A percentile compares a stretch with the other conserved stretches of the same genome.
phyloP scores from a whole-genome alignment of 352 stramenopile genomes.

The Aphanomyces invadans region DNA sequence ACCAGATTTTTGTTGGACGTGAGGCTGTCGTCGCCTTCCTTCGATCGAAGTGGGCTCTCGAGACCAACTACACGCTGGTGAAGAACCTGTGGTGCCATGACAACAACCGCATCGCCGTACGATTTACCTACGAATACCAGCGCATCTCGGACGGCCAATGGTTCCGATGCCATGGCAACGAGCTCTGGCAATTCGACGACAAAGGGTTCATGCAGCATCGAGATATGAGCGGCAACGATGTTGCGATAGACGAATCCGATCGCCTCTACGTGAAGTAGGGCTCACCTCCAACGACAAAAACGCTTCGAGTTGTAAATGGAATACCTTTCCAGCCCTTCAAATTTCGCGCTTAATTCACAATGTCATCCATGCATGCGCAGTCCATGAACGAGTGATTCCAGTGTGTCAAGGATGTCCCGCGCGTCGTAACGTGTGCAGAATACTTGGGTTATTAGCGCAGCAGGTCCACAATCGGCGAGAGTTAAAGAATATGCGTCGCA shows the following conservation, averaged over 20 bases:
- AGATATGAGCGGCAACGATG: constrained; percentile 83
- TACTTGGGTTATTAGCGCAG: too few species aligned
- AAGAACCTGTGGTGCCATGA: constrained; percentile 83
- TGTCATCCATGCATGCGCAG: too few species aligned
- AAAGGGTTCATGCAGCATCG: constrained; percentile 76
- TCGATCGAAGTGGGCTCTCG: constrained; percentile 56
- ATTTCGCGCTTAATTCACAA: too few species aligned
- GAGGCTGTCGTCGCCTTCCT: constrained; percentile 74
- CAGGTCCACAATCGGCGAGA: too few species aligned
- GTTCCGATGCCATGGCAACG: constrained; percentile 81
- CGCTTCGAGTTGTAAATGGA: too few species aligned
- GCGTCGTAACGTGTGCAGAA: too few species aligned
- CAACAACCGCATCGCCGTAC: constrained; percentile 79
- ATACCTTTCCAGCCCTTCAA: too few species aligned
- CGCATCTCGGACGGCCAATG: constrained; percentile 47
- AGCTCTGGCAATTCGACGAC: constrained; percentile 86
- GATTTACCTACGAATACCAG: constrained; percentile 83
- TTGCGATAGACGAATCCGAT: constrained; percentile 59
- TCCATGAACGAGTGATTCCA: too few species aligned
- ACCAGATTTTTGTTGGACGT: constrained; percentile 66
- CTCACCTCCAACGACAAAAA: too few species aligned
- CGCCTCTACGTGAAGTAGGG: constrained; percentile 36
- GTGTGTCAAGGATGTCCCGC: too few species aligned
- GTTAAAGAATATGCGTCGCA: too few species aligned
- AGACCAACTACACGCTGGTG: constrained; percentile 82